These are phyloP conservation scores for Fusarium tupiense DNA, from an alignment of 2,329 filamentous ascomycete genomes.

Conservation along the genomic window DNA sequence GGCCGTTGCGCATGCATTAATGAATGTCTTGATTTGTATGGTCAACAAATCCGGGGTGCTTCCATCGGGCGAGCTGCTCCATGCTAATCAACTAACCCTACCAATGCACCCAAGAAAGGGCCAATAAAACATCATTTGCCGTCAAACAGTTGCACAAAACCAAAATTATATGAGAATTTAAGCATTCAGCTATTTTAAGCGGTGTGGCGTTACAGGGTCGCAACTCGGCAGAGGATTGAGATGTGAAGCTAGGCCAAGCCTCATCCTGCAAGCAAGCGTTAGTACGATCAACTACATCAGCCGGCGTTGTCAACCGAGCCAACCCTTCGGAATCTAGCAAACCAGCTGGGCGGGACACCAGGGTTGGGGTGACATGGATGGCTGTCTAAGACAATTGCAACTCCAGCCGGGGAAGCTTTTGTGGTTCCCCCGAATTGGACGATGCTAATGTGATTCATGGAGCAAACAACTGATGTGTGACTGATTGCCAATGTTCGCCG, in stretches of 20 bases:
- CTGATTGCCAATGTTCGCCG: not conserved
- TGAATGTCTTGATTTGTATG: not conserved
- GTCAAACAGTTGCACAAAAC: not conserved
- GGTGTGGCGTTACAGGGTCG: constrained; percentile 21
- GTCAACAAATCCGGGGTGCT: not conserved
- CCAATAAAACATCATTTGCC: not conserved
- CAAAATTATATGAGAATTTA: not conserved
- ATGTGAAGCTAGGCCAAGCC: constrained; percentile 26
- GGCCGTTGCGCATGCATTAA: not conserved
- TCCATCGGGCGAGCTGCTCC: not conserved
- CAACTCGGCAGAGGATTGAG: constrained; percentile 8
- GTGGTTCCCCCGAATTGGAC: constrained; percentile 17
- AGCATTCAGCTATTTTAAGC: constrained; percentile 17
- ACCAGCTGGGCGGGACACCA: constrained; percentile 32
- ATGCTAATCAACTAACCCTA: not conserved
- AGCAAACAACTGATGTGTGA: not conserved
- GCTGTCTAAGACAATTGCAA: not conserved
- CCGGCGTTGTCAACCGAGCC: constrained; percentile 35
- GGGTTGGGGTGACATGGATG: constrained; percentile 24
- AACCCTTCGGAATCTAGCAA: constrained; percentile 39
- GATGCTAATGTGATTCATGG: not conserved
- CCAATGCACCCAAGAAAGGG: not conserved
- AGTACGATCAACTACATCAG: constrained; percentile 14
- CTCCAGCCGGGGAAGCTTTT: constrained; percentile 35
- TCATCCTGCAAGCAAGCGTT: constrained; percentile 30